Percentiles rank a stretch among this genome's conserved stretches.
phyloP scores from a whole-genome alignment of 2,329 filamentous ascomycete species.

The Cladosporium sphaerospermum region DNA sequence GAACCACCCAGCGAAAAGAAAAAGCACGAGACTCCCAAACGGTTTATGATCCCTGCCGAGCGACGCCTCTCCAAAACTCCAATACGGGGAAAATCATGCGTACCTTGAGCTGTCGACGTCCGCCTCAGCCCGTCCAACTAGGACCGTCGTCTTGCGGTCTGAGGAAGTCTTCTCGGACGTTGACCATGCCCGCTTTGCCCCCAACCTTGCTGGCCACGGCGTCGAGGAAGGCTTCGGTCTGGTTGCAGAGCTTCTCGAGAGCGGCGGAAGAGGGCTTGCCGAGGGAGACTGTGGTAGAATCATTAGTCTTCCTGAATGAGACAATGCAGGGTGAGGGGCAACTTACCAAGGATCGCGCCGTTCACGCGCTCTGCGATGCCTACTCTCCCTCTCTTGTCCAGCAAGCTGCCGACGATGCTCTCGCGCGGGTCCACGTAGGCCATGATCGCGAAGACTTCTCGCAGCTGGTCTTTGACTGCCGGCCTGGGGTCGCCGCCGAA shows the following conservation, averaged over 20 bases:
- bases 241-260: conserved; percentile 76
- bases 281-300: conserved; percentile 61
- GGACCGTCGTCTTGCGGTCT: not conserved
- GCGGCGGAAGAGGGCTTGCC: conserved; percentile 85
- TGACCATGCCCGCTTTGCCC: conserved; percentile 76
- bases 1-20: too few relatives aligned
- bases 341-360: conserved; percentile 80
- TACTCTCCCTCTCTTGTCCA: conserved; percentile 68
- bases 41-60: too few relatives aligned
- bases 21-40: too few relatives aligned
- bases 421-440: conserved; percentile 77
- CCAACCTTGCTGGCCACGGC: conserved; percentile 57
- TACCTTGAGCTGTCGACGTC: too few relatives aligned
- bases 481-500: conserved; percentile 63
- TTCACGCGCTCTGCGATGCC: conserved; percentile 90
- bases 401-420: conserved; percentile 70
- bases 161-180: conserved; percentile 50
- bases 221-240: conserved; percentile 80
- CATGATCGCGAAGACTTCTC: conserved; percentile 81
- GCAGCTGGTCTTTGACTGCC: conserved; percentile 66
- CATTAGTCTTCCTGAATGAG: not conserved
- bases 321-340: not conserved
- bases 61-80: too few relatives aligned
- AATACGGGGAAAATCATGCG: too few relatives aligned
- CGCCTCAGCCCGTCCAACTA: not conserved